A percentile compares a stretch with the other conserved stretches of the same genome.
Evolutionary conservation across 192 early-diverging fungal genomes (phyloP).

Genomic region (Pilaira anomala): DNA sequence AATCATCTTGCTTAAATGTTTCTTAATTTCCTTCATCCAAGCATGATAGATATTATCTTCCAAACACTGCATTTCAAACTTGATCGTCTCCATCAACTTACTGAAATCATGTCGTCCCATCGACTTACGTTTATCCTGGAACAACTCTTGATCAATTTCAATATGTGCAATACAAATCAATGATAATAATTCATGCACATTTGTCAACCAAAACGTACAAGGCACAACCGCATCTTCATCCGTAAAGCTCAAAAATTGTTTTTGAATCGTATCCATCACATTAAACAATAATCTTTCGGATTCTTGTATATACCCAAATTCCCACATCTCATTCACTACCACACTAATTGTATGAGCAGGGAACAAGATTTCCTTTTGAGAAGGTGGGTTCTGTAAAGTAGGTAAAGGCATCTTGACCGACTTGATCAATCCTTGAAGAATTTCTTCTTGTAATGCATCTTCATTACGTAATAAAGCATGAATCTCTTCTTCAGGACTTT

Average conservation of each 20-base stretch:
- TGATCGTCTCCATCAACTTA: constrained; percentile 80
- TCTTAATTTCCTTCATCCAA: constrained; percentile 98
- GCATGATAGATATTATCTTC: constrained; percentile 95
- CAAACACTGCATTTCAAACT: constrained; percentile 86
- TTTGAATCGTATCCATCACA: constrained; percentile 79
- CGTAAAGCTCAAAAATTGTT: constrained; percentile 72
- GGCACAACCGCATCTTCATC: constrained; percentile 79
- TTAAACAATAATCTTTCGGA: constrained; percentile 84
- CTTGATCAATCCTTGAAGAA: constrained; percentile 85
- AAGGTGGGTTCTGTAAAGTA: constrained; percentile 70
- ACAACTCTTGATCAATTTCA: constrained; percentile 62
- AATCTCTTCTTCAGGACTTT: constrained; percentile 26
- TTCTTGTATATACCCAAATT: constrained; percentile 75
- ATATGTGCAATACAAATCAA: constrained; percentile 76
- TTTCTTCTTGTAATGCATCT: constrained; percentile 68
- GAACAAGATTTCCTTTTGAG: constrained; percentile 88
- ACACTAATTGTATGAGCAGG: constrained; percentile 91
- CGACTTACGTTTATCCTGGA: constrained; percentile 53
- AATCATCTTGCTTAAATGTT: constrained; percentile 89
- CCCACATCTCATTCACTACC: constrained; percentile 82
- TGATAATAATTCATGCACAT: constrained; percentile 92
- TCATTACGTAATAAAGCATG: constrained; percentile 54
- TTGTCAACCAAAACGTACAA: constrained; percentile 95
- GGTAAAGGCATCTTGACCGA: constrained; percentile 89
- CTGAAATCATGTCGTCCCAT: constrained; percentile 69